These are phyloP conservation scores for Globisporangium barbulae DNA, from an alignment of 352 stramenopile species.

Conservation along the genomic window DNA sequence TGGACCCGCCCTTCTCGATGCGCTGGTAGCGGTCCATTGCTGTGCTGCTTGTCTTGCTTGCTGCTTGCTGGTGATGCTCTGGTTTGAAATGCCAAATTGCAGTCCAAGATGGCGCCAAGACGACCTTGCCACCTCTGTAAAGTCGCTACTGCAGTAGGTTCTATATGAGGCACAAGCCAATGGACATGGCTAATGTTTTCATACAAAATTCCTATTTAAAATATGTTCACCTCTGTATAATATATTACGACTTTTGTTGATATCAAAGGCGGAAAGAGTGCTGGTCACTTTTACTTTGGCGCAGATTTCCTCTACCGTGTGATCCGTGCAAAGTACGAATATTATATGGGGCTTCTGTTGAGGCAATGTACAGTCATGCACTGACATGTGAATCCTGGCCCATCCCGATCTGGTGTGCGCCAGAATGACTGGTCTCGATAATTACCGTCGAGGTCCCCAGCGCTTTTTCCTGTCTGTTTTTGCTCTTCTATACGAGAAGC, in stretches of 20 bases:
- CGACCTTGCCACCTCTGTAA: no score
- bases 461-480: background rate
- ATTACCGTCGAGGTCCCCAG: constrained; percentile 7
- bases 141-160: no score
- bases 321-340: constrained; percentile 6
- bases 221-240: no score
- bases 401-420: background rate
- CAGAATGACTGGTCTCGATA: constrained; percentile 17
- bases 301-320: constrained; percentile 1
- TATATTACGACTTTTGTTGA: no score
- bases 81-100: constrained; percentile 9
- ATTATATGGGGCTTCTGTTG: constrained; percentile 14
- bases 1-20: constrained; percentile 91
- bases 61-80: constrained; percentile 7
- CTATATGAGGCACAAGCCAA: background rate
- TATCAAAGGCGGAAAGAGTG: constrained; percentile 6
- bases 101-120: no score
- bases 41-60: background rate
- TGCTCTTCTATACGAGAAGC: no score
- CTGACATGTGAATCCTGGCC: background rate
- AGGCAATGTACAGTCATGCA: background rate
- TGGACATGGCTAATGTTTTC: background rate
- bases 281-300: constrained; percentile 4
- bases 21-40: constrained; percentile 90
- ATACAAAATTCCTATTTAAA: no score